phyloP scores from a whole-genome alignment of 768 basidiomycete genomes.

The Suillus occidentalis region DNA sequence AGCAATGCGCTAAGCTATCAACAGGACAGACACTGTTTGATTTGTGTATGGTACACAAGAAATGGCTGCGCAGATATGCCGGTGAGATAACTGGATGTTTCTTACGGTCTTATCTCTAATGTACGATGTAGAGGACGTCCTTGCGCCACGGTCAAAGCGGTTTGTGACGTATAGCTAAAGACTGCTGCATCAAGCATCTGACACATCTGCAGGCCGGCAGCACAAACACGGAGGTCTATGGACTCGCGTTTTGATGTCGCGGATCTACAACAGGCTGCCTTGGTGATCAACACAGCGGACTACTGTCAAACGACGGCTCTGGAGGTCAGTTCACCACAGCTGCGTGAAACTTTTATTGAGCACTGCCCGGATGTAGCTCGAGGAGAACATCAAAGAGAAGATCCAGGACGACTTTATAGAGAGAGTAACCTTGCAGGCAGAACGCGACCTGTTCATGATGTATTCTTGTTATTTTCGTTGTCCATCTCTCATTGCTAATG shows the following conservation, averaged over 20 bases:
- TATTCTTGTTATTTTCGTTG: slow-evolving; percentile 33
- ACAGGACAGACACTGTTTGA: slow-evolving; percentile 84
- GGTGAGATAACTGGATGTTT: slow-evolving; percentile 41
- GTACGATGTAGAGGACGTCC: slow-evolving; percentile 74
- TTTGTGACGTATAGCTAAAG: slow-evolving; percentile 25
- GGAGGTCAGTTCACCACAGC: slow-evolving; percentile 52
- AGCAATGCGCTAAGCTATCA: slow-evolving; percentile 90
- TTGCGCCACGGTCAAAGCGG: slow-evolving; percentile 75
- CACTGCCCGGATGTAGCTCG: slow-evolving; percentile 54
- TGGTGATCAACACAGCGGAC: slow-evolving; percentile 96
- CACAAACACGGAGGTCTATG: slow-evolving; percentile 59
- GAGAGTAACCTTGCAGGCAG: slow-evolving; percentile 77
- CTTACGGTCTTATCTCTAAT: not conserved
- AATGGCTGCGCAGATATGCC: slow-evolving; percentile 94
- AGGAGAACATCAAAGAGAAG: slow-evolving; percentile 86
- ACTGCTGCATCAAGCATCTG: not conserved
- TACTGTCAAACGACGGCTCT: slow-evolving; percentile 92
- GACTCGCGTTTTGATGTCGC: slow-evolving; percentile 77
- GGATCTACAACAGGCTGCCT: slow-evolving; percentile 79
- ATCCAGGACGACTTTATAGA: slow-evolving; percentile 76
- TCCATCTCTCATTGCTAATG: not conserved
- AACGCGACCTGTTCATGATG: slow-evolving; percentile 90
- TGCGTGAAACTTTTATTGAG: slow-evolving; percentile 5
- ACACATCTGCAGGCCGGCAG: slow-evolving; percentile 37
- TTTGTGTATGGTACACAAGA: slow-evolving; percentile 78